Evolutionary conservation across 345 rosid species (phyloP), one percentile per base, ranked within the genome.

Genomic region (Citrus sp.): DNA sequence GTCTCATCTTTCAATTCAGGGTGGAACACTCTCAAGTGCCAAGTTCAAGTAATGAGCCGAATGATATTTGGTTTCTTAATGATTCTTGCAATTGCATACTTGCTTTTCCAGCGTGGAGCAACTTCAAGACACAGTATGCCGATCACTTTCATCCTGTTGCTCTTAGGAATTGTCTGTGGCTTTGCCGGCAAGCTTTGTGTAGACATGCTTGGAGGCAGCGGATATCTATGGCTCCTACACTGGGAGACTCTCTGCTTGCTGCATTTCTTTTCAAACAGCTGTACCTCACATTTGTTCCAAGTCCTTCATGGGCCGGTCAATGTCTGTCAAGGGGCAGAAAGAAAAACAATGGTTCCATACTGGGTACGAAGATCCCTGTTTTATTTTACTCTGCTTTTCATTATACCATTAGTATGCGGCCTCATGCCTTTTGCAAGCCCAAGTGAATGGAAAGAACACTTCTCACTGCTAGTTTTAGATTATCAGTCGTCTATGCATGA

Each of bases 161-260:
- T 94, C 72, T 82, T 94, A 24, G 99, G 97, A 75, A 70, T 73
- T 38, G 77, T 58, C 18, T 92, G 99, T 71, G 99, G 98, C 75
- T 79, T 86, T 51, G 86, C 92, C 0, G 98, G 95, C 55, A 97
- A 92, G 85, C 62, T 92, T 21, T 92, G 99, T 37, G 90, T 94
- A 1, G 98, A 94, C 83, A 90, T 95, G 1, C 56, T 97, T 34
- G 98, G 98, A 18, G 98, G 99, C 37, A 80, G 85, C 1, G 99
- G 98, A 61, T 74, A 80, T 8, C 82, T 68, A 35, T 97, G 99
- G 99, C 87, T 94, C 13, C 19, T 87, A 2, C 82, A 87, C 60
- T 97, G 98, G 98, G 96, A 92, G 73, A 67, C 78, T 77, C 82
- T 90, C 10, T 94, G 98, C 88, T 8, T 85, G 19, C 69, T 91